Evolutionary conservation across 2,329 filamentous ascomycete species (phyloP).

Genomic region (Scytalidium lignicola): DNA sequence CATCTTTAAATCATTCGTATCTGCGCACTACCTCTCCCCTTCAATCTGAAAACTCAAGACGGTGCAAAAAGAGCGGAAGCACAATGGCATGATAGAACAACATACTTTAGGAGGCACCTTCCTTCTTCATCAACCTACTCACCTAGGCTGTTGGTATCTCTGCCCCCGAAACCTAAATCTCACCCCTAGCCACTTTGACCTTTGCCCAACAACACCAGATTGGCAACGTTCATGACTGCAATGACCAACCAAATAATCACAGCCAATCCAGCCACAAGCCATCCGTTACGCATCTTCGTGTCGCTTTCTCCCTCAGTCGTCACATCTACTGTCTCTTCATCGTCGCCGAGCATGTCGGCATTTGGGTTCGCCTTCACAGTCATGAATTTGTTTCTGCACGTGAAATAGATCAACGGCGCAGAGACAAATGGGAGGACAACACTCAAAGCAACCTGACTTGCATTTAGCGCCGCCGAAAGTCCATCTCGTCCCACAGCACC

Average conservation of each 20-base stretch:
- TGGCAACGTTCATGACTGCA: constrained; percentile 72
- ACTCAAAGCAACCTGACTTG: constrained; percentile 71
- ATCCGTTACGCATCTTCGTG: constrained; percentile 63
- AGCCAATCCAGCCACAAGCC: constrained; percentile 55
- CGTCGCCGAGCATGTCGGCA: constrained; percentile 1
- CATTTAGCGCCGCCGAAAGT: constrained; percentile 67
- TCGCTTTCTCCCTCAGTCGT: constrained; percentile 21
- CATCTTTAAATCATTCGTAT: no score
- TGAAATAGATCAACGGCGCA: constrained; percentile 81
- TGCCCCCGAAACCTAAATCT: background rate
- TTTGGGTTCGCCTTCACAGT: constrained; percentile 33
- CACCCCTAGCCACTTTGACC: background rate
- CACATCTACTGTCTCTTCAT: constrained; percentile 19
- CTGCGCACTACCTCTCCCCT: no score
- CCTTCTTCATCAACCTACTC: background rate
- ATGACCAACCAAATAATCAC: constrained; percentile 68
- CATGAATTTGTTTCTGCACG: constrained; percentile 75
- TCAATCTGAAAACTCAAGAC: no score
- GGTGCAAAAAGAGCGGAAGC: no score
- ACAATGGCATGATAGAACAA: no score
- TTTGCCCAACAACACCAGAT: constrained; percentile 61
- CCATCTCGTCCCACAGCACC: constrained; percentile 69
- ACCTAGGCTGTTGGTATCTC: no score
- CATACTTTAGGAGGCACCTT: background rate
- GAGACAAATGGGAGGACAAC: constrained; percentile 78